Conservation (phyloP, 139 green algal species). For the Pycnococcus provasolii region DNA sequence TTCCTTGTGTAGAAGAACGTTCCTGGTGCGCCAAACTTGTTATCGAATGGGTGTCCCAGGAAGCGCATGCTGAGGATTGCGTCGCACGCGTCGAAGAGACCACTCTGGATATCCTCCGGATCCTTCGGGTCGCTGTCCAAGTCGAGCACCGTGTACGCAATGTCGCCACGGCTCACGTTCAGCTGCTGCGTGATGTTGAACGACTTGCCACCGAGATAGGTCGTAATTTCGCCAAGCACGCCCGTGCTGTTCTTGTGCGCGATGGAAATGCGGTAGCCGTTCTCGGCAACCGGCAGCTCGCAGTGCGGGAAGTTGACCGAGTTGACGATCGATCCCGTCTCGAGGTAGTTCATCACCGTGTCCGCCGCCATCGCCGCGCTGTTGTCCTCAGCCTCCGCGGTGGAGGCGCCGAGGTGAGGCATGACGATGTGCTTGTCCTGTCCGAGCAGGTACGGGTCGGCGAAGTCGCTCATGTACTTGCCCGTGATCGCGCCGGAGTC, state of each 20-base stretch:
- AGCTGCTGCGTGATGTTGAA: constrained; percentile 49
- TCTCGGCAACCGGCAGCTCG: constrained; percentile 30
- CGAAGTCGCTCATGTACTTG: constrained; percentile 49
- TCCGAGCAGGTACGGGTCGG: constrained; percentile 32
- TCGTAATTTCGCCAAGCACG: constrained; percentile 45
- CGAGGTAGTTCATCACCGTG: constrained; percentile 46
- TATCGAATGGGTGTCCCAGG: constrained; percentile 37
- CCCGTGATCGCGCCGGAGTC: constrained; percentile 31
- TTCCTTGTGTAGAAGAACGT: constrained; percentile 32
- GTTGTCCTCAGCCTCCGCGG: constrained; percentile 49
- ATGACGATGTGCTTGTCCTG: constrained; percentile 36
- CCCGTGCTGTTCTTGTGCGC: constrained; percentile 42
- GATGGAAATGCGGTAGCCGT: constrained; percentile 39
- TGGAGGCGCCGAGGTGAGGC: constrained; percentile 43
- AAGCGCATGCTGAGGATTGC: constrained; percentile 40
- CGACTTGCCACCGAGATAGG: constrained; percentile 31
- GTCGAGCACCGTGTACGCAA: constrained; percentile 48
- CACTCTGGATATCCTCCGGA: constrained; percentile 29
- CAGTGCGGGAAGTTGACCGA: constrained; percentile 45
- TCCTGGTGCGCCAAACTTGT: constrained; percentile 40
- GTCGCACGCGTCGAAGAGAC: constrained; percentile 26
- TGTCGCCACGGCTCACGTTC: constrained; percentile 39
- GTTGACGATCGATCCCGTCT: constrained; percentile 45
- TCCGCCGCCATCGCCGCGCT: constrained; percentile 43
- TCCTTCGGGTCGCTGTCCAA: constrained; percentile 31